Base-by-base conservation (phyloP, 306 rosid species). In the Gleditsia sinensis region DNA sequence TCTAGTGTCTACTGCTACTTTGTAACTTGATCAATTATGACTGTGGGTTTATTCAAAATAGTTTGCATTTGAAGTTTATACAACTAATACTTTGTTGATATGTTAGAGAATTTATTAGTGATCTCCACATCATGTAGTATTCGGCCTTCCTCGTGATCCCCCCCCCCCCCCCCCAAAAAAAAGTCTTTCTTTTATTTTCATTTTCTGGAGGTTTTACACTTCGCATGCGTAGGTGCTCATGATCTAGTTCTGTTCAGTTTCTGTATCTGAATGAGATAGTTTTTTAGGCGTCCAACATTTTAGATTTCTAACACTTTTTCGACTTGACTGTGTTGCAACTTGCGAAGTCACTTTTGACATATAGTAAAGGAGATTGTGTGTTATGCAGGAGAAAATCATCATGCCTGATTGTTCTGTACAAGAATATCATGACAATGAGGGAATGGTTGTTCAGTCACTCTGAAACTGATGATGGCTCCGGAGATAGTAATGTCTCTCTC, bases 341-440 rank as follows among this genome's bases (percentile, higher is more conserved):
- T n/a, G n/a, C n/a, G n/a, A n/a, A 80, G 77, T 73, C 76, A 58
- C 17, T 69, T 78, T 59, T 58, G 72, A 70, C 27, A 51, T 12
- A 53, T 51, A 67, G 43, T 39, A 21, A 48, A 45, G 36, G 59
- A 49, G 51, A 50, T 42, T 55, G 34, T 40, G 58, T 21, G 24
- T n/a, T n/a, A 65, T 67, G 67, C 24, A n/a, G 60, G 75, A 54
- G 48, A 50, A 16, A 48, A 27, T 48, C 59, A 70, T 58, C 80
- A 93, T 86, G 92, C 76, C 94, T 72, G 89, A 84, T 67, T 75
- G 54, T 48, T 54, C 32, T 69, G 64, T 53, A 4, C 81, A 76
- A 53, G 67, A 81, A 14, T 56, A 32, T 76, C 60, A 46, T 55
- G 87, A 67, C 49, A 63, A 66, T 37, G 89, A 76, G 46, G 83